These are phyloP conservation scores for Triticum aestivum DNA, from an alignment of 176 grass and related monocot genomes.

Conservation along the genomic window IWGSC_CS_RefSeq_v2.1 NC_057811.1:314991019-314991518, in stretches of 20 bases:
- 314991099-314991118: background rate
- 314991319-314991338: no score
- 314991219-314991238: background rate
- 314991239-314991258: background rate
- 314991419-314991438: background rate
- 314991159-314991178: background rate
- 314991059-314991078: background rate
- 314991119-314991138: background rate
- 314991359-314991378: no score
- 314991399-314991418: background rate
- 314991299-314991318: no score
- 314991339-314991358: no score
- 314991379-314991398: background rate
- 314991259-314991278: background rate
- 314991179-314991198: background rate
- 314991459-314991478: constrained; percentile 8
- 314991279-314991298: background rate
- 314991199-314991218: background rate
- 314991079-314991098: background rate
- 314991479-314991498: background rate
- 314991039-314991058: background rate
- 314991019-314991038: background rate
- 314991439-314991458: constrained; percentile 11
- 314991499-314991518: background rate
- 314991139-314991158: background rate